A percentile compares a stretch with the other conserved stretches of the same genome.
Conservation (phyloP, 2,329 filamentous ascomycete species). For the Diplocarpon rosae region DNA sequence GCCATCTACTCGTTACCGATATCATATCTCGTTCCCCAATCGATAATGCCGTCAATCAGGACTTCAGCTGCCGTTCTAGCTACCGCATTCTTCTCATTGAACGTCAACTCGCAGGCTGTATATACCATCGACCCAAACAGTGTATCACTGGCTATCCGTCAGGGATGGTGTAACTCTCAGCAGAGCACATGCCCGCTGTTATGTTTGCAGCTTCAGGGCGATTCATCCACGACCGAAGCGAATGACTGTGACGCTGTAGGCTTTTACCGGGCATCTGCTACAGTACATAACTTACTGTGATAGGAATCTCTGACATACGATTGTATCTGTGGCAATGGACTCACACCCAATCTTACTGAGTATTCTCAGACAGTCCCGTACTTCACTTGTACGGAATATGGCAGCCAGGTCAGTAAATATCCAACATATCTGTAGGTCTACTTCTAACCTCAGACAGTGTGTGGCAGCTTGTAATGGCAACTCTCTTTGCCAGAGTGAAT, state of each 20-base stretch:
- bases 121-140: conserved; percentile 51
- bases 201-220: conserved; percentile 49
- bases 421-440: no score
- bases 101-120: conserved; percentile 37
- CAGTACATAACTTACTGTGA: not conserved
- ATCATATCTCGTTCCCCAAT: not conserved
- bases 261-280: conserved; percentile 5
- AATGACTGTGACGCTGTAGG: conserved; percentile 61
- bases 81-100: conserved; percentile 36
- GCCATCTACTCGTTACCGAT: not conserved
- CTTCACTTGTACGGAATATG: conserved; percentile 64
- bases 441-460: conserved; percentile 35
- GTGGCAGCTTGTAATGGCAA: conserved; percentile 45
- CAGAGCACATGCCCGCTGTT: conserved; percentile 57
- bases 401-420: conserved; percentile 30
- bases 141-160: conserved; percentile 37
- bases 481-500: conserved; percentile 47
- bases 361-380: conserved; percentile 71
- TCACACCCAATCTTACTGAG: conserved; percentile 60
- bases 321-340: conserved; percentile 59
- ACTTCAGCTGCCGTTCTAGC: conserved; percentile 34
- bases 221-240: conserved; percentile 33
- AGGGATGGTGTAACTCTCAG: conserved; percentile 55
- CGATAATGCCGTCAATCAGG: conserved; percentile 46
- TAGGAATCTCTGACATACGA: conserved; percentile 52